These are phyloP conservation scores for Herpetospermum pedunculosum DNA, from an alignment of 306 rosid genomes.

Conservation along the genomic window DNA sequence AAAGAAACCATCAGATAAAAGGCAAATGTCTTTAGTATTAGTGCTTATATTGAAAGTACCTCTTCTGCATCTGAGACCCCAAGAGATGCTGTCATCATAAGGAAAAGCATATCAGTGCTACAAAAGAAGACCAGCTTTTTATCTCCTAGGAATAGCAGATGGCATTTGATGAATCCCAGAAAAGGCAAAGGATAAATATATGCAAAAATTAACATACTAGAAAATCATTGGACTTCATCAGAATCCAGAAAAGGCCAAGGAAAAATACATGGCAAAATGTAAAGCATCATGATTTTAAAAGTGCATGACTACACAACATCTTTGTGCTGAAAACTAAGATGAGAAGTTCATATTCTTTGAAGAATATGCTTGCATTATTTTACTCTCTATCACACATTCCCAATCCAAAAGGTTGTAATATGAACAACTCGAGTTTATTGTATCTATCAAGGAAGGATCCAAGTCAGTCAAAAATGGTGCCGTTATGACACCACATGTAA, in stretches of 20 bases:
- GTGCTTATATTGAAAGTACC: neutral
- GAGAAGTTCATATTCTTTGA: constrained; percentile 1
- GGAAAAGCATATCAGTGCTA: constrained; percentile 2
- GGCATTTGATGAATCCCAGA: neutral
- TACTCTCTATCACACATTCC: neutral
- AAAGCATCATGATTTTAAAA: neutral
- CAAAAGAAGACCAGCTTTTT: constrained; percentile 9
- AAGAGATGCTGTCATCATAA: constrained; percentile 10
- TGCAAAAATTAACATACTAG: neutral
- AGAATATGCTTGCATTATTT: constrained; percentile 3
- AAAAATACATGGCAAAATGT: neutral
- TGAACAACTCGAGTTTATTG: neutral
- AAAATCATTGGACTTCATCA: neutral
- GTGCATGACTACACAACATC: neutral
- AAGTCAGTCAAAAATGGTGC: constrained; percentile 2
- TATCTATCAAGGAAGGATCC: neutral
- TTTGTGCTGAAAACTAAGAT: constrained; percentile 4
- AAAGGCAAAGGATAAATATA: neutral
- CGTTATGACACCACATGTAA: neutral
- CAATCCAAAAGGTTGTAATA: neutral
- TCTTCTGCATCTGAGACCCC: constrained; percentile 7
- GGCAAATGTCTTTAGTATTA: neutral
- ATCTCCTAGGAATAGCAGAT: constrained; percentile 1
- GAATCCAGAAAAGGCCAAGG: neutral
- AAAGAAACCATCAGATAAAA: neutral